Evolutionary conservation across 2,329 filamentous ascomycete genomes (phyloP), one percentile per base, ranked within the genome.

Genomic region (Fusarium staphyleae): DNA sequence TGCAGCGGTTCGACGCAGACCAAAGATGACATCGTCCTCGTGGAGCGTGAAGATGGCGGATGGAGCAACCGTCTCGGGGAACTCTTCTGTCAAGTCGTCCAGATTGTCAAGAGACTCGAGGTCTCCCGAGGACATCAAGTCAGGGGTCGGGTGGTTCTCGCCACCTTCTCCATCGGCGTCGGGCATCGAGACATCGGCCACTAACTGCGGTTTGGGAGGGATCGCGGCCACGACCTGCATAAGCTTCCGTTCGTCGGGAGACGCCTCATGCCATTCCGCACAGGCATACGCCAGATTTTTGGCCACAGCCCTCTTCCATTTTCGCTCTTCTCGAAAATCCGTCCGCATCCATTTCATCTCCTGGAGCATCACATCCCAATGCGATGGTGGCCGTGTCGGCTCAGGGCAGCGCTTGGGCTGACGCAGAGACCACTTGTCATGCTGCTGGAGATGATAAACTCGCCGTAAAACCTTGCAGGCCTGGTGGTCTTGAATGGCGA

Each of bases 261-360:
- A 80, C 30, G 88, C 83, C 16, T 82, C 80, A 30, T 91, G 82
- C 84, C 91, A 99, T 63, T 93, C 87, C 0, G 88, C 90, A 72
- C 93, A 98, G 66, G 88, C 90, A 66, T 87, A 80, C 1, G 92
- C 95, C 54, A 96, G 79, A 51, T 87, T 91, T 52, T 87, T 88
- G 5, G 93, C 93, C 29, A 88, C 83, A 3, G 89, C 84, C 69
- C 86, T 87, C 75, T 97, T 98, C 92, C 93, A 96, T 71, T 96
- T 96, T 33, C 91, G 81, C 72, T 98, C 95, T 73, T 97, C 91
- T 44, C 89, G 84, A 68, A 97, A 98, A 73, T 99, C 95, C 2
- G 92, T 97, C 43, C 93, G 86, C 91, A 99, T 96, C 93, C 93
- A 98, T 72, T 93, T 96, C 84, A 93, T 91, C 76, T 99, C 93